Conservation (phyloP, 1,284 basidiomycete genomes). For the Melampsora abietis-canadensis region DNA sequence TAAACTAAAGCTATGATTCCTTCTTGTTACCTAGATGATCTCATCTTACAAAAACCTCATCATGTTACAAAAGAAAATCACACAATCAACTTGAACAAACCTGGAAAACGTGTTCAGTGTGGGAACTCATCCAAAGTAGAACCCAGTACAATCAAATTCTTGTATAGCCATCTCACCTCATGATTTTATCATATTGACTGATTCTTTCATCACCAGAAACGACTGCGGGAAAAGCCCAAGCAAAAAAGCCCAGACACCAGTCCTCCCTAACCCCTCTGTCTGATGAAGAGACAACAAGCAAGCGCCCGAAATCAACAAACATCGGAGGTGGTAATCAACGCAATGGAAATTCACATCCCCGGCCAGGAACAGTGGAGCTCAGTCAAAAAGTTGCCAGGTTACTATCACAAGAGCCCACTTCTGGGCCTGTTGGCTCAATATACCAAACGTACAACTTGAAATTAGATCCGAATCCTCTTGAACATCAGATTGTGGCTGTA, state of each 20-base stretch:
- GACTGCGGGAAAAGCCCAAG: not conserved
- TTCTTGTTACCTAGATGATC: not conserved
- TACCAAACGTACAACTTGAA: not conserved
- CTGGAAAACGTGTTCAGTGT: too few relatives aligned
- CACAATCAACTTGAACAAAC: too few relatives aligned
- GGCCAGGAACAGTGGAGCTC: not conserved
- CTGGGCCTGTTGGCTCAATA: not conserved
- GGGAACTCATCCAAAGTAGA: not conserved
- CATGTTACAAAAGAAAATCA: not conserved
- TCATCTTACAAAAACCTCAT: not conserved
- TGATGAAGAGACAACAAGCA: not conserved
- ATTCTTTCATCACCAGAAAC: too few relatives aligned
- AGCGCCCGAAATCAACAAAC: not conserved
- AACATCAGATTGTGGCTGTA: not conserved
- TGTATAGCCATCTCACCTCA: too few relatives aligned
- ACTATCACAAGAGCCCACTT: not conserved
- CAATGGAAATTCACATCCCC: not conserved
- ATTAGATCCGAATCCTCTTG: not conserved
- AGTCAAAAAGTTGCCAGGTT: slow-evolving; percentile 7
- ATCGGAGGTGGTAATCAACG: not conserved
- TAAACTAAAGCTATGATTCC: not conserved
- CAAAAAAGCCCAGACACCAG: slow-evolving; percentile 2
- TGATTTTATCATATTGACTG: too few relatives aligned
- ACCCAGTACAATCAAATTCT: not conserved
- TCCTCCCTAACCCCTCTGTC: not conserved